These are phyloP conservation scores for Metschnikowia drakensbergensis DNA, from an alignment of 805 yeast genomes.

Conservation along the genomic window DNA sequence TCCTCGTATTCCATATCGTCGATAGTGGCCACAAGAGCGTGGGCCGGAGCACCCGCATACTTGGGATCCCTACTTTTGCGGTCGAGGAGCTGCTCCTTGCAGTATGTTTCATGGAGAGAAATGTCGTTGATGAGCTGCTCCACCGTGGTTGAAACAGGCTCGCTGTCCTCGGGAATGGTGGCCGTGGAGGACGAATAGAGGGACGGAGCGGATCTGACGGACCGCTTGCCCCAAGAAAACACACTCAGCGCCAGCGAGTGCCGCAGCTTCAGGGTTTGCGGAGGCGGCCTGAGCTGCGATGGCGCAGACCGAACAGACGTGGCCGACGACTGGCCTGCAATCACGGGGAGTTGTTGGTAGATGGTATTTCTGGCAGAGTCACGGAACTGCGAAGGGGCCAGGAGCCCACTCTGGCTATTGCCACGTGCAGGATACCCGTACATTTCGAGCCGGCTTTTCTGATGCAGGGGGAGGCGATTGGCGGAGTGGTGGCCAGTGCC, in stretches of 20 bases:
- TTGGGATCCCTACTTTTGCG: constrained; percentile 6
- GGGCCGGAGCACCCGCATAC: constrained; percentile 1
- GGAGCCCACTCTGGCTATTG: constrained; percentile 13
- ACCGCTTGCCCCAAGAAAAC: constrained; percentile 34
- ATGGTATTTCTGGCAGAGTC: constrained; percentile 43
- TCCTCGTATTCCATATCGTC: constrained; percentile 25
- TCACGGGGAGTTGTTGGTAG: constrained; percentile 36
- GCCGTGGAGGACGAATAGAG: constrained; percentile 40
- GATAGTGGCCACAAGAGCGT: constrained; percentile 1
- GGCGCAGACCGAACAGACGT: constrained; percentile 41
- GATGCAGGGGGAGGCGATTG: background rate
- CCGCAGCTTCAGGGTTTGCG: constrained; percentile 23
- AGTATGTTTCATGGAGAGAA: constrained; percentile 34
- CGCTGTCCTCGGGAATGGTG: constrained; percentile 44
- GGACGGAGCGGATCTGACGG: constrained; percentile 43
- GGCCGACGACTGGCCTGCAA: constrained; percentile 23
- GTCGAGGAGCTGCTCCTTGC: constrained; percentile 16
- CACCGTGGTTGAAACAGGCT: constrained; percentile 39
- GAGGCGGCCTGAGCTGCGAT: constrained; percentile 22
- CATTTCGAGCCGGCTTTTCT: constrained; percentile 3
- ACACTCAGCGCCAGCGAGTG: constrained; percentile 37
- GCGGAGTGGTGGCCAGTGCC: background rate
- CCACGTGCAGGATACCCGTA: constrained; percentile 18
- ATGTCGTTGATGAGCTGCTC: constrained; percentile 44
- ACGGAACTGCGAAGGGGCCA: constrained; percentile 38